Base-by-base conservation (phyloP, 371 early-diverging fungal species). In the Syncephalastrum contaminatum region DNA sequence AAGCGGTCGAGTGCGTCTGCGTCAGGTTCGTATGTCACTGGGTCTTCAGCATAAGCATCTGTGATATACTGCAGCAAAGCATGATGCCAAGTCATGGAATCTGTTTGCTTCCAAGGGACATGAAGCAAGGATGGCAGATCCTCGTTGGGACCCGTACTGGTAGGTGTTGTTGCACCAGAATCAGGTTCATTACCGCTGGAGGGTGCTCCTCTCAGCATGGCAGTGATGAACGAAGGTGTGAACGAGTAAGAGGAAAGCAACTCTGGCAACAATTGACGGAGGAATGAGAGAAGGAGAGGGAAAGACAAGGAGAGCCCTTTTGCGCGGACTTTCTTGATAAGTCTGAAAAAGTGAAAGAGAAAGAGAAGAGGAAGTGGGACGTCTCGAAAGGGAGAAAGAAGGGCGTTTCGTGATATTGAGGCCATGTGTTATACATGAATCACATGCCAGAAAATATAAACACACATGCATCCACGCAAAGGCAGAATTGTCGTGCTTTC, bases 21-120 rank as follows among this genome's bases (percentile, higher is more conserved):
- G 19, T 78, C 79, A 14, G 48, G 21, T 47, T 63, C 54, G 51
- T 78, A 78, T 41, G 62, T 62, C 10, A 61, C 42, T 4, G 63
- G 51, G 36, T 70, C 70, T 48, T 78, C 70, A 19, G 69, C 72
- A 52, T 78, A 78, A 2, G 70, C 66, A n/a, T 46, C 56, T 4
- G 55, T 53, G 27, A 78, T 78, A 48, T 78, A 78, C 16, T 60
- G 58, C 8, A 66, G 41, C 18, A 78, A 53, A 48, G 60, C 59
- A 22, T 55, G 60, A 36, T 62, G 21, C 70, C 70, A 77, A 46
- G 43, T 22, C 24, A 68, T 48, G 13, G 61, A 44, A 13, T 58
- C 49, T 14, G 64, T 61, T 40, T 41, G 50, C 53, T 59, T 60
- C 21, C 27, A 36, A 20, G 63, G 63, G 21, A 67, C 48, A 36